phyloP scores from a whole-genome alignment of 73 alveolate species.

The Tetrahymena thermophila region DNA sequence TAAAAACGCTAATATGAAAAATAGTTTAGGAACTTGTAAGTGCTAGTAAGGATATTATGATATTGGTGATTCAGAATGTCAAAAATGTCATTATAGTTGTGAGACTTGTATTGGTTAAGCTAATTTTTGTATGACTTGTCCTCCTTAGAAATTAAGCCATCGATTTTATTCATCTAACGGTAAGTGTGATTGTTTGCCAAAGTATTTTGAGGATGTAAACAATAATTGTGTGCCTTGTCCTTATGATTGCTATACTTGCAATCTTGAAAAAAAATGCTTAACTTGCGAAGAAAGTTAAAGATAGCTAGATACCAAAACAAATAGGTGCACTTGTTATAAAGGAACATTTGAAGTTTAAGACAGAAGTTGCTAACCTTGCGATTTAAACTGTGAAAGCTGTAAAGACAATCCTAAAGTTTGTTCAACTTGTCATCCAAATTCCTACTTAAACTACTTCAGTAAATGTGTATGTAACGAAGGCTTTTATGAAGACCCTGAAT shows the following conservation, averaged over 20 bases:
- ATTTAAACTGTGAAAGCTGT: not conserved
- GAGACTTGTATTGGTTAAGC: not conserved
- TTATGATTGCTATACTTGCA: not conserved
- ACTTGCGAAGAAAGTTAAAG: not conserved
- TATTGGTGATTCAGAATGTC: not conserved
- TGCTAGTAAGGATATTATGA: not conserved
- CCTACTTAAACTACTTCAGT: not conserved
- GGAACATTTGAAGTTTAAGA: not conserved
- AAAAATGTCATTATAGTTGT: not conserved
- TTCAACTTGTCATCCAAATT: not conserved
- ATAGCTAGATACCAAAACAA: not conserved
- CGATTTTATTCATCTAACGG: not conserved
- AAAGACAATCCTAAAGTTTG: not conserved
- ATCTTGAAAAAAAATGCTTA: not conserved
- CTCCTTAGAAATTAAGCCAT: not conserved
- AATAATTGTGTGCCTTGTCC: not conserved
- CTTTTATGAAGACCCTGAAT: not conserved
- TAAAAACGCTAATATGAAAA: not conserved
- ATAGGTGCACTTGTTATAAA: not conserved
- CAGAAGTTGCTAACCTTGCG: not conserved
- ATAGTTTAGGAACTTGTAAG: not conserved
- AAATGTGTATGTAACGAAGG: not conserved
- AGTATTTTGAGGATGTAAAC: not conserved
- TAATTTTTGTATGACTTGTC: not conserved
- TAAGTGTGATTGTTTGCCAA: not conserved